Percentiles rank a stretch among this genome's conserved stretches.
Evolutionary conservation across 2,329 filamentous ascomycete species (phyloP).

Genomic region (Alternaria incomplexa): DNA sequence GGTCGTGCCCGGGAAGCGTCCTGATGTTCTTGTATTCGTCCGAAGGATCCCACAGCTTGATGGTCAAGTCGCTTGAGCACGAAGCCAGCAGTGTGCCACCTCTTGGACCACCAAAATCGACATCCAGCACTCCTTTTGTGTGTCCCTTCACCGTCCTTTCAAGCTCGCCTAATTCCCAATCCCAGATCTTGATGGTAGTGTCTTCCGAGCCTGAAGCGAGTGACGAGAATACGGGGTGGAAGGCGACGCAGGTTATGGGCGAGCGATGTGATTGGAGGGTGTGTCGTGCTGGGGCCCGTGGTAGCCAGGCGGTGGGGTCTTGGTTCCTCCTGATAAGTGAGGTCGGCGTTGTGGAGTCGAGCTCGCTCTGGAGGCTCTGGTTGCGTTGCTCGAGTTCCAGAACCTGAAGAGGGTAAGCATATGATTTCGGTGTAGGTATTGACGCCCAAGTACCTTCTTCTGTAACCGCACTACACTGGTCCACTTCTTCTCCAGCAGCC

Average conservation of each 20-base stretch:
- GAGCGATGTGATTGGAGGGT: slow-evolving; percentile 81
- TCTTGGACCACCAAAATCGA: slow-evolving; percentile 87
- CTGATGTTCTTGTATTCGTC: slow-evolving; percentile 96
- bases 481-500: slow-evolving; percentile 96
- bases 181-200: slow-evolving; percentile 95
- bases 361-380: slow-evolving; percentile 75
- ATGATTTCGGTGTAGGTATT: background rate
- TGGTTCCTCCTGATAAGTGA: slow-evolving; percentile 80
- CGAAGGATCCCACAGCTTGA: slow-evolving; percentile 92
- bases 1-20: slow-evolving; percentile 88
- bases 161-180: slow-evolving; percentile 91
- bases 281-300: slow-evolving; percentile 80
- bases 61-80: slow-evolving; percentile 87
- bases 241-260: slow-evolving; percentile 85
- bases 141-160: slow-evolving; percentile 92
- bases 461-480: slow-evolving; percentile 92
- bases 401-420: slow-evolving; percentile 64
- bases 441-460: slow-evolving; percentile 73
- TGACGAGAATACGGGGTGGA: slow-evolving; percentile 90
- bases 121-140: slow-evolving; percentile 84
- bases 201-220: slow-evolving; percentile 91
- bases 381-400: slow-evolving; percentile 88
- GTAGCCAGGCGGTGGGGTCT: slow-evolving; percentile 86
- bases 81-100: slow-evolving; percentile 80
- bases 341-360: slow-evolving; percentile 81